A percentile compares a stretch with the other conserved stretches of the same genome.
Conservation (phyloP, 169 alveolate genomes). For the Plasmodium knowlesi region DNA sequence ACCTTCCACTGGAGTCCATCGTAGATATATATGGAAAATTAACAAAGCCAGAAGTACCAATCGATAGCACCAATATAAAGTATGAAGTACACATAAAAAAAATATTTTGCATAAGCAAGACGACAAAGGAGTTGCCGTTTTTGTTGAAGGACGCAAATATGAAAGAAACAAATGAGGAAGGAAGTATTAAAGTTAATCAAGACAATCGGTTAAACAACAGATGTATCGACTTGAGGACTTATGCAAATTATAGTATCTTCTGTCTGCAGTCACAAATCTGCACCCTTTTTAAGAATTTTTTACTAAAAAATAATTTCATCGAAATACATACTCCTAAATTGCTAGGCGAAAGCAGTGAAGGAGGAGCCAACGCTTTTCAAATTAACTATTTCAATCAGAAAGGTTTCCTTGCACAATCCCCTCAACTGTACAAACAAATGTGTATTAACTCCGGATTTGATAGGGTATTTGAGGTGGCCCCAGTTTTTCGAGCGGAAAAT, state of each 20-base stretch:
- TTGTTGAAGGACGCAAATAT: constrained; percentile 96
- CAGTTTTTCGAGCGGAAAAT: constrained; percentile 99
- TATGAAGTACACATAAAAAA: constrained; percentile 92
- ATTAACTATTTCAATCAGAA: constrained; percentile 93
- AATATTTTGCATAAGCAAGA: constrained; percentile 89
- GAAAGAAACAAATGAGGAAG: constrained; percentile 88
- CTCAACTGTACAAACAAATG: constrained; percentile 99
- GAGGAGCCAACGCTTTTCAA: constrained; percentile 98
- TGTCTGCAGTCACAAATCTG: constrained; percentile 95
- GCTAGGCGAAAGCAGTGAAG: constrained; percentile 99
- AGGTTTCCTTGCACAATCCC: constrained; percentile 97
- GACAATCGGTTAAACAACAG: constrained; percentile 98
- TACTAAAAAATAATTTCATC: constrained; percentile 91
- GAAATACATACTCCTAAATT: constrained; percentile 99
- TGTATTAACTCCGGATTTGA: constrained; percentile 96
- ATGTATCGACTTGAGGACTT: constrained; percentile 96
- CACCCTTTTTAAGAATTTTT: constrained; percentile 92
- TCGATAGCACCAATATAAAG: constrained; percentile 91
- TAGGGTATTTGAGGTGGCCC: constrained; percentile 98
- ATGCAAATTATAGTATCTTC: constrained; percentile 95
- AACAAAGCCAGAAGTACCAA: constrained; percentile 91
- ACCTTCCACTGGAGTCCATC: constrained; percentile 91
- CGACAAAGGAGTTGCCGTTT: constrained; percentile 94
- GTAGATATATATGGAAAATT: constrained; percentile 95
- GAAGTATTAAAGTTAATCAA: constrained; percentile 92